Evolutionary conservation across 2,329 filamentous ascomycete genomes (phyloP).

Genomic region (Decorospora gaudefroyi): DNA sequence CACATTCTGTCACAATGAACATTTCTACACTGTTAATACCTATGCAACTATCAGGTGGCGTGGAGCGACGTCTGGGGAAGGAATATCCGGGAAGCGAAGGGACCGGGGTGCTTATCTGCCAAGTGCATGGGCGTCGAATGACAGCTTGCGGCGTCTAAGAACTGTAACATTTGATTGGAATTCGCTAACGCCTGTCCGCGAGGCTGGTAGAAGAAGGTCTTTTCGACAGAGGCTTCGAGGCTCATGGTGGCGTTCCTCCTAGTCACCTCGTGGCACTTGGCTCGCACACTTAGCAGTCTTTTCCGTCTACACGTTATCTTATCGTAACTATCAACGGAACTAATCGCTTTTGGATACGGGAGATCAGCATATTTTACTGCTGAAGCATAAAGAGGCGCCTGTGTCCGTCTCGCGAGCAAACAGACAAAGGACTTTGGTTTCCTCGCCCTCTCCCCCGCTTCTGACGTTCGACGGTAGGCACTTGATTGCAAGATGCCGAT

Average conservation of each 20-base stretch:
- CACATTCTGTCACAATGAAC: too few species aligned
- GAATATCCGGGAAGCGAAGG: too few species aligned
- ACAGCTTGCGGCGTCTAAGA: conserved; percentile 1
- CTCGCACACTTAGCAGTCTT: too few species aligned
- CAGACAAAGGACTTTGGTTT: neutral
- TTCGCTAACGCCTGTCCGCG: conserved; percentile 1
- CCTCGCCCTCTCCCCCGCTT: neutral
- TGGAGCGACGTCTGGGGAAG: too few species aligned
- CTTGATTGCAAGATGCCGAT: conserved; percentile 35
- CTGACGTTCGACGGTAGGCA: neutral
- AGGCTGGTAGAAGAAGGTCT: too few species aligned
- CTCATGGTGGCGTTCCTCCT: too few species aligned
- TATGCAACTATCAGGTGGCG: too few species aligned
- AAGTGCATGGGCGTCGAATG: conserved; percentile 8
- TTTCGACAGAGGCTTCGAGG: too few species aligned
- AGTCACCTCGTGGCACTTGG: too few species aligned
- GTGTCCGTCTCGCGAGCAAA: conserved; percentile 3
- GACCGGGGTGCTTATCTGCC: conserved; percentile 17
- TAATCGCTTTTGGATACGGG: neutral
- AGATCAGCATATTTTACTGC: conserved; percentile 3
- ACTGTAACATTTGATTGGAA: conserved; percentile 3
- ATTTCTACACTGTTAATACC: too few species aligned
- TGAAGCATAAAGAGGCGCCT: conserved; percentile 10
- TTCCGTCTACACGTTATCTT: neutral
- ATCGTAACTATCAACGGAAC: neutral